These are phyloP conservation scores for Arthrobotrys musiformis DNA, from an alignment of 2,329 filamentous ascomycete genomes.

Conservation along the genomic window DNA sequence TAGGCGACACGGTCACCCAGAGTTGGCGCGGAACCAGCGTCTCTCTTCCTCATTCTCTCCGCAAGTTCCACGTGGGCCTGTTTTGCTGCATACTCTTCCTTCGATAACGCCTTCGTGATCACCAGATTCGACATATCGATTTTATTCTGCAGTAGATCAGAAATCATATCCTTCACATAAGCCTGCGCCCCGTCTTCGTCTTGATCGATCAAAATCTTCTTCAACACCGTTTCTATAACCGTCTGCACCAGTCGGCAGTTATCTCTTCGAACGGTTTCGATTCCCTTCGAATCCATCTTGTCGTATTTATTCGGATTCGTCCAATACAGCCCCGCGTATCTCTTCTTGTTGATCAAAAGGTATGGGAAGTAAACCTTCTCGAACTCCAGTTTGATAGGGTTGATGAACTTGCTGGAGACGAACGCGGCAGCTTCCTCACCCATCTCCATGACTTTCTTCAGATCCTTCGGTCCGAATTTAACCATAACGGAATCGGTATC, in stretches of 20 bases:
- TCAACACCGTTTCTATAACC: constrained; percentile 94
- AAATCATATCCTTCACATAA: constrained; percentile 97
- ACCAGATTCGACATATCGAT: constrained; percentile 99
- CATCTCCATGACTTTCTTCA: constrained; percentile 89
- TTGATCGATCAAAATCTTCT: constrained; percentile 94
- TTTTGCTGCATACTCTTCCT: constrained; percentile 87
- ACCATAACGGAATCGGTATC: constrained; percentile 99
- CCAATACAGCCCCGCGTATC: constrained; percentile 98
- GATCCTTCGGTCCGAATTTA: constrained; percentile 90
- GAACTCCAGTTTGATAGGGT: constrained; percentile 98
- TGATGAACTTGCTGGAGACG: constrained; percentile 91
- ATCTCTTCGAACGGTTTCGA: constrained; percentile 95
- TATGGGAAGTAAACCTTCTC: constrained; percentile 99
- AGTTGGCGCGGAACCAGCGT: constrained; percentile 86
- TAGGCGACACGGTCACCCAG: constrained; percentile 97
- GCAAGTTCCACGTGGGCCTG: constrained; percentile 97
- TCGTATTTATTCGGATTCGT: constrained; percentile 93
- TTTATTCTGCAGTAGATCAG: constrained; percentile 95
- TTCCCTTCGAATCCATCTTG: constrained; percentile 99
- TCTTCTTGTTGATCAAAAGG: constrained; percentile 99
- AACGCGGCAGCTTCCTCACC: constrained; percentile 90
- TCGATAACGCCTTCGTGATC: constrained; percentile 96
- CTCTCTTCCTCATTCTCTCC: constrained; percentile 95
- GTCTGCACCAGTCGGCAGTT: constrained; percentile 96
- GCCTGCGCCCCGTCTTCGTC: constrained; percentile 91